These are phyloP conservation scores for Suhomyces panamericanus DNA, from an alignment of 1,139 yeast genomes.

Conservation along the genomic window DNA sequence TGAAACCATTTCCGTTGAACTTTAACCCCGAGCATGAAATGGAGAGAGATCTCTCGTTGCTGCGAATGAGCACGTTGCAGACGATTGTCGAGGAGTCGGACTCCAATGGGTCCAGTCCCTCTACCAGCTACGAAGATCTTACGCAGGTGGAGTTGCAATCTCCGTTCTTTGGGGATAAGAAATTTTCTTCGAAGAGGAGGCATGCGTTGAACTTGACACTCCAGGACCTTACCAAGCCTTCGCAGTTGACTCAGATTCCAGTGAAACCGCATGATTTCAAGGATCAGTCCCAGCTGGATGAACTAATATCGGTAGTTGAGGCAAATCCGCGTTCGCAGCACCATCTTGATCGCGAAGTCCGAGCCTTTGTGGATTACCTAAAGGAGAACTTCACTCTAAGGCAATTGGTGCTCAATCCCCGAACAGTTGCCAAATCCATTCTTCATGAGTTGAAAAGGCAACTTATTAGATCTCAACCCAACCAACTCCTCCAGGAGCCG, in stretches of 20 bases:
- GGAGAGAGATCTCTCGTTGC: neutral
- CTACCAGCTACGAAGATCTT: neutral
- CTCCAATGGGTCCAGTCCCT: neutral
- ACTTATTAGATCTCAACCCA: conserved; percentile 8
- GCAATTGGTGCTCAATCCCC: conserved; percentile 5
- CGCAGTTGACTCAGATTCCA: neutral
- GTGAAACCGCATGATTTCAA: neutral
- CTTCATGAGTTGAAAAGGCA: conserved; percentile 8
- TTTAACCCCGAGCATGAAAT: conserved; percentile 6
- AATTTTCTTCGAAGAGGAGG: neutral
- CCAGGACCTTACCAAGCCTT: neutral
- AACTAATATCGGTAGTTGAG: neutral
- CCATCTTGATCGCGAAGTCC: neutral
- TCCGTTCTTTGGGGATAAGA: conserved; percentile 1
- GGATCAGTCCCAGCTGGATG: neutral
- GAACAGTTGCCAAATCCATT: conserved; percentile 2
- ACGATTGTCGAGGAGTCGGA: conserved; percentile 1
- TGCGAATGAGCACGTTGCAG: neutral
- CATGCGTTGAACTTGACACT: neutral
- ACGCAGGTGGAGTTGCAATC: neutral
- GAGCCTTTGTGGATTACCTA: conserved; percentile 1
- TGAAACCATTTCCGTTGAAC: conserved; percentile 19
- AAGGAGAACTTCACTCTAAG: conserved; percentile 4
- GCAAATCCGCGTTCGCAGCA: neutral
- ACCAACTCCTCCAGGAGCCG: conserved; percentile 5